Base-by-base conservation (phyloP, 805 yeast genomes). In the Starmerella sp. region DNA sequence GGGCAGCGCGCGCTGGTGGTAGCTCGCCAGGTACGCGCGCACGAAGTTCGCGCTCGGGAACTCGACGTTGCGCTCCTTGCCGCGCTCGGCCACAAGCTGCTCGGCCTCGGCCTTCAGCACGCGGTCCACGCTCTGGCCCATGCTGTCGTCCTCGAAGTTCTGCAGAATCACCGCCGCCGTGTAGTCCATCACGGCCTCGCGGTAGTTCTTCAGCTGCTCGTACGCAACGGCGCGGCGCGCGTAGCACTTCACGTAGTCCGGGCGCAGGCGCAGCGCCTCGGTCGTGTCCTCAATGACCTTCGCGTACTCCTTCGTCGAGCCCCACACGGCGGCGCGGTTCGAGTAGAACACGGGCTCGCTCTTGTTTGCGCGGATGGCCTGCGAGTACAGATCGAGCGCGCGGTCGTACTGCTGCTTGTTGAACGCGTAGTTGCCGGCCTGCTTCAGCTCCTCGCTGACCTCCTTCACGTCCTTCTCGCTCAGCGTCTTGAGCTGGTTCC, bases 251-350 rank as follows among this genome's bases (percentile, higher is more conserved):
- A 86, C 75, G 73, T 93, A 91, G 68, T 85, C 91, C 11, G 95
- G 96, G 69, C 88, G 85, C 65, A 91, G 73, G 64, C 81, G 77
- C 65, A 93, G 77, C 32, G 97, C 98, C 58, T 77, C 78, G 22
- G 95, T 80, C 55, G 96, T 85, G 69, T 89, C 96, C 62, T 81
- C 86, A 60, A 93, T 77, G 48, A 90, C 96, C 68, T 88, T 83
- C 63, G 86, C 88, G 67, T 80, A 82, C 59, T 89, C 80, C 60
- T 82, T 79, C 62, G 86, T 74, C 8, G 95, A 87, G 51, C 90
- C 85, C 72, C 86, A 86, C 72, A 96, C 91, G 15, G 98, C 98
- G 32, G 97, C 89, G 72, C 97, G 82, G 76, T 93, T 93, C 58
- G 97, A 88, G 73, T 83, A 91, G 73, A 79, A 93, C 37, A 90